phyloP scores from a whole-genome alignment of 139 green algal species.

The Micractinium conductrix region DNA sequence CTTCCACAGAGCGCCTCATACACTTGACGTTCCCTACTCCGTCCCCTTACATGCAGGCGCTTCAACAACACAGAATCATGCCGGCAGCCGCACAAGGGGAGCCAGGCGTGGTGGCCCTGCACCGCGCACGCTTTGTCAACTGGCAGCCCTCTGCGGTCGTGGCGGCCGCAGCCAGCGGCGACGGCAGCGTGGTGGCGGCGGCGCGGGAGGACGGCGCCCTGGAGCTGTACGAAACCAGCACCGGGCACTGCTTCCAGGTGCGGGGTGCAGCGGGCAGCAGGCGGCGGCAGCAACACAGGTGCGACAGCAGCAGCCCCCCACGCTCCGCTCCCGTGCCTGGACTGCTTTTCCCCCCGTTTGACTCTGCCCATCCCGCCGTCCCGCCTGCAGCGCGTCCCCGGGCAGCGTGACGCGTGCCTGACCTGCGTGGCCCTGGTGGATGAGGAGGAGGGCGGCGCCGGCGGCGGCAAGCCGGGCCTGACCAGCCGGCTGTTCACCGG shows the following conservation, averaged over 20 bases:
- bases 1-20: too few relatives aligned
- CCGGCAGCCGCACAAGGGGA: too few relatives aligned
- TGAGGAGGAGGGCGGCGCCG: slow-evolving; percentile 51
- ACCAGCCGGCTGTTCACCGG: slow-evolving; percentile 66
- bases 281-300: background rate
- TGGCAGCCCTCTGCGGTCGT: slow-evolving; percentile 81
- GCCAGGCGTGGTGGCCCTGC: slow-evolving; percentile 73
- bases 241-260: slow-evolving; percentile 65
- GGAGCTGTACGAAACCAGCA: slow-evolving; percentile 83
- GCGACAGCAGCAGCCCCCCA: too few relatives aligned
- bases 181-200: slow-evolving; percentile 73
- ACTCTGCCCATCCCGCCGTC: background rate
- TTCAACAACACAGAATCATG: too few relatives aligned
- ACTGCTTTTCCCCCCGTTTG: background rate
- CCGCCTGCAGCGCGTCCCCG: slow-evolving; percentile 68
- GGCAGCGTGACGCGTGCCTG: slow-evolving; percentile 60
- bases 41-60: too few relatives aligned
- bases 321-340: background rate
- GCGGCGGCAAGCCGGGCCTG: slow-evolving; percentile 35
- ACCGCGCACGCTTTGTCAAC: slow-evolving; percentile 75
- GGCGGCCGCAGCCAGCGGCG: slow-evolving; percentile 70
- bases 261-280: background rate
- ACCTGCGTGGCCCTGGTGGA: slow-evolving; percentile 74
- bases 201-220: slow-evolving; percentile 84
- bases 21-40: too few relatives aligned